Percentiles rank a stretch among this genome's conserved stretches.
phyloP scores from a whole-genome alignment of 2,329 filamentous ascomycete genomes.

The Cytospora paraplurivora region DNA sequence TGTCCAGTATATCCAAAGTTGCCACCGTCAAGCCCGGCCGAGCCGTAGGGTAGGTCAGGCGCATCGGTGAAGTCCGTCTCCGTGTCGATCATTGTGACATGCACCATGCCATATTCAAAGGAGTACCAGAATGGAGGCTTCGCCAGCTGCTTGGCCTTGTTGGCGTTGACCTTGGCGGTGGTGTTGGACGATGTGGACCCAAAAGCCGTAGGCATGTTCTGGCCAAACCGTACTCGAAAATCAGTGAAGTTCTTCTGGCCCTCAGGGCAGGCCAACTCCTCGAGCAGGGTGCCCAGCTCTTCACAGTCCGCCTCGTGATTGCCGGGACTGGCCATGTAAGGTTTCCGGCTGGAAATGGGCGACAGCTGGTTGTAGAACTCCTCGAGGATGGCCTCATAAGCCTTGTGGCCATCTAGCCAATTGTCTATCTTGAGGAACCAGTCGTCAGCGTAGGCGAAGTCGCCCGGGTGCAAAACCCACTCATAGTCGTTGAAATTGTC shows the following conservation, averaged over 20 bases:
- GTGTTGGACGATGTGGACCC: slow-evolving; percentile 48
- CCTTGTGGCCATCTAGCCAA: slow-evolving; percentile 49
- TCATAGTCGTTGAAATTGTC: slow-evolving; percentile 57
- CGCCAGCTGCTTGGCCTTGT: slow-evolving; percentile 47
- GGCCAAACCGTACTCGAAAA: slow-evolving; percentile 57
- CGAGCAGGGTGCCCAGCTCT: slow-evolving; percentile 38
- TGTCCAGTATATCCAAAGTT: slow-evolving; percentile 52
- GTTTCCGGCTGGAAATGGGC: slow-evolving; percentile 54
- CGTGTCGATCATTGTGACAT: slow-evolving; percentile 57
- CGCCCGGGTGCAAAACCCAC: slow-evolving; percentile 55
- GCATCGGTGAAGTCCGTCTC: slow-evolving; percentile 58
- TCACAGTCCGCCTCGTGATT: slow-evolving; percentile 62
- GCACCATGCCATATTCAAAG: slow-evolving; percentile 61
- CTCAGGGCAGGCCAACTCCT: slow-evolving; percentile 43
- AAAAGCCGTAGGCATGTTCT: slow-evolving; percentile 55
- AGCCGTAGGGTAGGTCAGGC: slow-evolving; percentile 47
- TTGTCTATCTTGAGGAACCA: slow-evolving; percentile 53
- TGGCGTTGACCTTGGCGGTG: slow-evolving; percentile 46
- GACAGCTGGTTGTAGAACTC: slow-evolving; percentile 58
- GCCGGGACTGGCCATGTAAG: slow-evolving; percentile 59
- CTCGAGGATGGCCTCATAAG: slow-evolving; percentile 59
- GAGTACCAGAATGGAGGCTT: slow-evolving; percentile 62
- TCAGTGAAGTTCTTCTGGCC: slow-evolving; percentile 65
- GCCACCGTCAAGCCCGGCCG: slow-evolving; percentile 46
- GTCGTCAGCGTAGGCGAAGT: slow-evolving; percentile 61